A percentile compares a stretch with the other conserved stretches of the same genome.
These are phyloP conservation scores for Chamaecrista fasciculata DNA, from an alignment of 306 rosid species.

Conservation along the genomic window DNA sequence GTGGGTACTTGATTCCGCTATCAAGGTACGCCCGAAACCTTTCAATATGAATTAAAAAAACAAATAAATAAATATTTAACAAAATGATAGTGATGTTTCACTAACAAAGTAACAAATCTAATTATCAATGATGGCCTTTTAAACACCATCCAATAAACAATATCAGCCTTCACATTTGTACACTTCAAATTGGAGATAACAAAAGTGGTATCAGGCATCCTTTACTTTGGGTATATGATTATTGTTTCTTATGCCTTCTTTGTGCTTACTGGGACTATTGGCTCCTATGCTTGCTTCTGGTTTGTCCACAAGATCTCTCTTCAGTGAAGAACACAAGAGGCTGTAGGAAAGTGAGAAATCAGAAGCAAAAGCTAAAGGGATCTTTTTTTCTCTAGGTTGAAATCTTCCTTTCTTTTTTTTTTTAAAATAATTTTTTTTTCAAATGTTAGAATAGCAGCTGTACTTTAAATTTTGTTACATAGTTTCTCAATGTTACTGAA, in stretches of 20 bases:
- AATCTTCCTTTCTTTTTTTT: slow-evolving; percentile 27
- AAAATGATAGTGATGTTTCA: too few relatives aligned
- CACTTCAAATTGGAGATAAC: slow-evolving; percentile 90
- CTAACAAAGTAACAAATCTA: too few relatives aligned
- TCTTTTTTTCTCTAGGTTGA: slow-evolving; percentile 34
- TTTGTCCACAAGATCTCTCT: slow-evolving; percentile 91
- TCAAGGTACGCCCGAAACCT: too few relatives aligned
- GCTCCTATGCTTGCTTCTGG: slow-evolving; percentile 98
- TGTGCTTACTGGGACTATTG: slow-evolving; percentile 91
- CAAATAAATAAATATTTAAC: too few relatives aligned
- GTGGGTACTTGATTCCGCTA: too few relatives aligned
- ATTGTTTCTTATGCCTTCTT: slow-evolving; percentile 86
- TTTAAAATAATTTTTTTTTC: too few relatives aligned
- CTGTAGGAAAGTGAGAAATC: slow-evolving; percentile 24
- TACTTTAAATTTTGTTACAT: slow-evolving; percentile 38
- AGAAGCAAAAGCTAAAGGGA: slow-evolving; percentile 31
- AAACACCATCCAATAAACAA: too few relatives aligned
- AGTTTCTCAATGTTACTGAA: slow-evolving; percentile 31
- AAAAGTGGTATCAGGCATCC: slow-evolving; percentile 88
- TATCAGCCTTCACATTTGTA: too few relatives aligned
- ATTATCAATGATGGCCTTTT: too few relatives aligned
- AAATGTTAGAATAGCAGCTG: slow-evolving; percentile 47
- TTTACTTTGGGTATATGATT: slow-evolving; percentile 92
- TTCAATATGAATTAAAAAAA: too few relatives aligned
- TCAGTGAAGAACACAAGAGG: slow-evolving; percentile 67